A percentile compares a stretch with the other conserved stretches of the same genome.
Evolutionary conservation across 2,329 filamentous ascomycete genomes (phyloP).

Genomic region (Penicillium sp.): DNA sequence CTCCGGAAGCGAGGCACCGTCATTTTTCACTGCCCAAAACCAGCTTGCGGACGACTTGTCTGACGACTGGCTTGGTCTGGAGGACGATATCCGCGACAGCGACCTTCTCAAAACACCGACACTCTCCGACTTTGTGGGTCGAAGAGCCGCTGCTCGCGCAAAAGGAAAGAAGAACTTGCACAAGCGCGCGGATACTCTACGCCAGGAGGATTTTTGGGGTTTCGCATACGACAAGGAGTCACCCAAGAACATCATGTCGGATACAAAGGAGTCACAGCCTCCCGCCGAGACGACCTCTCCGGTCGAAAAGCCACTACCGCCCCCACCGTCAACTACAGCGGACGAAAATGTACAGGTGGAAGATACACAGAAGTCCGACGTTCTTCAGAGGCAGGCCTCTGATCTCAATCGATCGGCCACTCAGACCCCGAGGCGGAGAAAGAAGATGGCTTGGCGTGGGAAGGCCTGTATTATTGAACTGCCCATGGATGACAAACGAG

Average conservation of each 20-base stretch:
- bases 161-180: conserved; percentile 35
- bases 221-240: conserved; percentile 45
- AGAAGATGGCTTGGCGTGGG: conserved; percentile 71
- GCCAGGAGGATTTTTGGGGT: conserved; percentile 47
- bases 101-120: conserved; percentile 43
- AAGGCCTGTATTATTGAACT: conserved; percentile 71
- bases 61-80: conserved; percentile 46
- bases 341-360: conserved; percentile 2
- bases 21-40: conserved; percentile 46
- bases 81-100: conserved; percentile 38
- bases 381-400: conserved; percentile 13
- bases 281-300: conserved; percentile 24
- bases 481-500: conserved; percentile 66
- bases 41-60: conserved; percentile 42
- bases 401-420: conserved; percentile 21
- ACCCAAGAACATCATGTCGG: conserved; percentile 34
- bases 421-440: conserved; percentile 52
- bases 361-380: conserved; percentile 6
- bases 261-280: conserved; percentile 25
- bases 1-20: conserved; percentile 71
- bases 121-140: conserved; percentile 34
- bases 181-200: conserved; percentile 43
- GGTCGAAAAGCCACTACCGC: conserved; percentile 43
- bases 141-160: conserved; percentile 24
- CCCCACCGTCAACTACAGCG: conserved; percentile 28